Conservation (phyloP, 305 asterid genomes). For the Solanum hybrid region DNA sequence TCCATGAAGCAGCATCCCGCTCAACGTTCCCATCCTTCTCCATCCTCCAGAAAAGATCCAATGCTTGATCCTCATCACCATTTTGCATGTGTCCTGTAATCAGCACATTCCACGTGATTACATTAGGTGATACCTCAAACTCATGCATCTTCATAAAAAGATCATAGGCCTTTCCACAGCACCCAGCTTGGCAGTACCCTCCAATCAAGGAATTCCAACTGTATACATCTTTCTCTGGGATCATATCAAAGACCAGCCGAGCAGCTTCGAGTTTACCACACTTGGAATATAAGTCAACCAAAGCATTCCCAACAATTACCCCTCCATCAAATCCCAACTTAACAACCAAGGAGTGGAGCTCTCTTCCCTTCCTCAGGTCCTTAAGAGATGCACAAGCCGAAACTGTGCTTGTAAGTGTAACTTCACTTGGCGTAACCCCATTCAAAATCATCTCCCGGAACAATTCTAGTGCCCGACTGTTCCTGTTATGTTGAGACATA, state of each 20-base stretch:
- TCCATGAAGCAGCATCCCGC: constrained; percentile 75
- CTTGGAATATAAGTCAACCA: constrained; percentile 72
- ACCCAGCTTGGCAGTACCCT: constrained; percentile 73
- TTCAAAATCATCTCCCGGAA: constrained; percentile 41
- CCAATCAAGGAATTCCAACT: constrained; percentile 79
- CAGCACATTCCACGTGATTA: constrained; percentile 71
- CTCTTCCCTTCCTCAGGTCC: constrained; percentile 53
- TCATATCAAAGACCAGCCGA: constrained; percentile 40
- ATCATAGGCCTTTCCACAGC: constrained; percentile 57
- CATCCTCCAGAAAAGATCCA: constrained; percentile 70
- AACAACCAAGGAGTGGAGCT: constrained; percentile 46
- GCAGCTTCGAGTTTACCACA: constrained; percentile 57
- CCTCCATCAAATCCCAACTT: constrained; percentile 49
- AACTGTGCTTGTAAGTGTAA: constrained; percentile 49
- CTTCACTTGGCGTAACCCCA: constrained; percentile 60
- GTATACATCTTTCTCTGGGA: constrained; percentile 44
- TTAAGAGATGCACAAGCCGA: constrained; percentile 53
- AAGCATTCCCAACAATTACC: constrained; percentile 60
- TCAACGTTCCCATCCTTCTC: constrained; percentile 49
- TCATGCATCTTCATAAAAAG: constrained; percentile 56
- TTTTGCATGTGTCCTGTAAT: constrained; percentile 61
- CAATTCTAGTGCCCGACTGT: constrained; percentile 37
- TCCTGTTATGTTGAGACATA: constrained; percentile 44
- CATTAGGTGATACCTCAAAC: constrained; percentile 42
- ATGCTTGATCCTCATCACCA: constrained; percentile 75